Evolutionary conservation across 805 yeast genomes (phyloP), one percentile per base, ranked within the genome.

Genomic region (Candida palmyrensis): DNA sequence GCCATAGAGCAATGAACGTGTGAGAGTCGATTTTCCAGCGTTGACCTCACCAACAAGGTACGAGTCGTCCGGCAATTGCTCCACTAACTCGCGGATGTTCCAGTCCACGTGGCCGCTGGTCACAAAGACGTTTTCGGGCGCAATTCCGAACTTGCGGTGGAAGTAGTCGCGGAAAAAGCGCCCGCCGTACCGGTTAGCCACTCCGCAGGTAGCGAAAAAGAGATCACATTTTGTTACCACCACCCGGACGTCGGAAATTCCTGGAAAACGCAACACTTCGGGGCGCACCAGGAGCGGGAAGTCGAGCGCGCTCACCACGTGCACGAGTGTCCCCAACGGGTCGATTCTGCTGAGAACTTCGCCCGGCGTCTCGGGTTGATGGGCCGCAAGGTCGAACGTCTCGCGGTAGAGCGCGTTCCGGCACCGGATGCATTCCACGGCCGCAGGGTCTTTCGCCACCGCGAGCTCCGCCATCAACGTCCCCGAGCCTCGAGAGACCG

Each of bases 21-120:
- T 63, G 23, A 83, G 43, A 2, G 81, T 66, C 2, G 86, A 76
- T 49, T 83, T 83, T 1, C 94, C 94, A 10, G 74, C 67, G 47
- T 83, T 83, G 8, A 81, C 76, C 38, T 68, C 68, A 1, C 94
- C 94, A 14, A 82, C 57, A 19, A 83, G 53, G 45, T 73, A 78
- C 6, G 72, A 51, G 20, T 59, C 55, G 23, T 50, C 47, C 4
- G 64, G 62, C 6, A 81, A 46, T 5, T 45, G 45, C 1, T 54
- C 44, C 6, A 65, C 41, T 2, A 82, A 46, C 1, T 49, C 44
- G 1, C 58, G 46, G 2, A 73, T 45, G 20, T 72, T 67, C 88
- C 88, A 80, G 17, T 65, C 62, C 6, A 58, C 55, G 21, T 55
- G 59, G 0, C 79, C 77, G 36, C 83, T 75, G 1, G 68, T 71